Conservation (phyloP, 257 asterid species). For the Cruciata laevipes region DNA sequence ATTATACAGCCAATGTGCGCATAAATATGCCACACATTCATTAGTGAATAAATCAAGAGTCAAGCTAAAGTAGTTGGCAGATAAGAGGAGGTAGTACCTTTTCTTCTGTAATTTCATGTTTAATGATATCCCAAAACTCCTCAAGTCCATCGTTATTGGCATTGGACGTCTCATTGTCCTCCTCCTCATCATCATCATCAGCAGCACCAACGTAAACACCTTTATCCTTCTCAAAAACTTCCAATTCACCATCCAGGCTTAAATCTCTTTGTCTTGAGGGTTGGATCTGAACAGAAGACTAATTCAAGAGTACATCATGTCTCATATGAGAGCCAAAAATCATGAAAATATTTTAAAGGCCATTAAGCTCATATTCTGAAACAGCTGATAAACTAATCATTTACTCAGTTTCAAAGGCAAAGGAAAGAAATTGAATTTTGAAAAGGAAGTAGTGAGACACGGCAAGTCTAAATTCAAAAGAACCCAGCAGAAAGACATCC, state of each 20-base stretch:
- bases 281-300: conserved; percentile 24
- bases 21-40: background rate
- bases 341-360: background rate
- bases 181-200: conserved; percentile 50
- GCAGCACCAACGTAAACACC: conserved; percentile 56
- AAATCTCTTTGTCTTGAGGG: conserved; percentile 23
- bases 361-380: background rate
- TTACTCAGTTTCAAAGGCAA: background rate
- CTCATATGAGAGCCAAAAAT: background rate
- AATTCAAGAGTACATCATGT: conserved; percentile 17
- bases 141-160: conserved; percentile 53
- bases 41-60: background rate
- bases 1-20: background rate
- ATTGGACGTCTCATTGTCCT: conserved; percentile 32
- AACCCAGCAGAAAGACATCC: background rate
- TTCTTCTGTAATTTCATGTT: conserved; percentile 83
- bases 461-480: background rate
- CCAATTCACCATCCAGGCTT: conserved; percentile 21
- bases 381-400: background rate
- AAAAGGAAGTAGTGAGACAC: background rate
- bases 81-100: conserved; percentile 46
- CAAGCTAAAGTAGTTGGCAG: background rate
- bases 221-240: conserved; percentile 14
- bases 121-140: conserved; percentile 75
- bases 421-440: background rate